phyloP scores from a whole-genome alignment of 2,329 filamentous ascomycete genomes.

The Raffaelea arxii region DNA sequence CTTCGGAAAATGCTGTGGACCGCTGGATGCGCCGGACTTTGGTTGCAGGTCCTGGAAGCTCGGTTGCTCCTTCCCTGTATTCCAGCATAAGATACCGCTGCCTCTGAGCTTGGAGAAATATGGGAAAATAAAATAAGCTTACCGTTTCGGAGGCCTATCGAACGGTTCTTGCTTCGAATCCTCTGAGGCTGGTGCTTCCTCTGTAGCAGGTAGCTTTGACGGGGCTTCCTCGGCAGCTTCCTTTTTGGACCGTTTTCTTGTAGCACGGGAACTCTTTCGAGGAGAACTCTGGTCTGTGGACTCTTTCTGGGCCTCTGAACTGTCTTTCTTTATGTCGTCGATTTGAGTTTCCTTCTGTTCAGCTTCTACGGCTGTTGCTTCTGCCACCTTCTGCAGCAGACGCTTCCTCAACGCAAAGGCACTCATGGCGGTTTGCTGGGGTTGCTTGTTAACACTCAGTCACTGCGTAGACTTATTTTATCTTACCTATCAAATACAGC shows the following conservation, averaged over 20 bases:
- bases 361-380: background rate
- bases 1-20: conserved; percentile 35
- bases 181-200: too few relatives aligned
- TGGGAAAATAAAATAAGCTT: background rate
- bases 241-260: too few relatives aligned
- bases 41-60: background rate
- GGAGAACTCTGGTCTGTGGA: too few relatives aligned
- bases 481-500: too few relatives aligned
- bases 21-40: conserved; percentile 20
- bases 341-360: background rate
- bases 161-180: too few relatives aligned
- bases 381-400: conserved; percentile 19
- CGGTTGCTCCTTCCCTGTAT: background rate
- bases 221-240: too few relatives aligned
- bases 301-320: background rate
- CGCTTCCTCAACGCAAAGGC: conserved; percentile 33
- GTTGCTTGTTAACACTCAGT: background rate
- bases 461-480: too few relatives aligned
- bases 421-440: conserved; percentile 23
- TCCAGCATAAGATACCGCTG: background rate
- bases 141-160: background rate
- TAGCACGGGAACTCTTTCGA: too few relatives aligned
- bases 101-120: background rate
- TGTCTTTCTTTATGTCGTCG: too few relatives aligned
- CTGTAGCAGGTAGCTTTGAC: too few relatives aligned